Conservation (phyloP, 1,139 yeast species). For the Pichiaceae sp. region DNA sequence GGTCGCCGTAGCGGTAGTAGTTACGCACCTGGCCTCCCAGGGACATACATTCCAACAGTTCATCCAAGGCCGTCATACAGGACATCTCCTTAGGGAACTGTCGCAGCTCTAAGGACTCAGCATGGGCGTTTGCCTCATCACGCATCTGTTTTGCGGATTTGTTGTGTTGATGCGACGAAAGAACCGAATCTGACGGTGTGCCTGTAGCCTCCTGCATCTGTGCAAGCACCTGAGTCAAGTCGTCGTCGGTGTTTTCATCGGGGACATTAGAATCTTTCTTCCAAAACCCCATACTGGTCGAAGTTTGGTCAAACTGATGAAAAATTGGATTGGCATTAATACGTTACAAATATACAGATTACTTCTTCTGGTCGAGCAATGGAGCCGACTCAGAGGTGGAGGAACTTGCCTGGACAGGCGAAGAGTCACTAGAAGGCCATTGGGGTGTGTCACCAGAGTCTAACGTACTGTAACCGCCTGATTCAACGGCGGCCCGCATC, state of each 20-base stretch:
- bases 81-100: constrained; percentile 41
- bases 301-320: neutral
- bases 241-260: constrained; percentile 19
- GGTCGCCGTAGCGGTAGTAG: constrained; percentile 74
- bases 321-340: neutral
- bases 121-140: constrained; percentile 19
- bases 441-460: neutral
- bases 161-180: constrained; percentile 1
- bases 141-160: constrained; percentile 9
- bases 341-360: neutral
- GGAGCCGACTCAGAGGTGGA: neutral
- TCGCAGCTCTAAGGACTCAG: constrained; percentile 16
- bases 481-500: constrained; percentile 30
- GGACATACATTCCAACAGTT: constrained; percentile 76
- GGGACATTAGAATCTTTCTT: neutral
- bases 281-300: neutral
- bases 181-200: neutral
- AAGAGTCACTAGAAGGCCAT: neutral
- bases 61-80: constrained; percentile 80
- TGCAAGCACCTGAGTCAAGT: neutral
- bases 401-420: neutral
- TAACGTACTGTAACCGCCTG: constrained; percentile 24
- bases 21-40: constrained; percentile 81
- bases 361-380: neutral
- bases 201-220: neutral